phyloP scores from a whole-genome alignment of 192 early-diverging fungal genomes.

The Coemansia sp. region DNA sequence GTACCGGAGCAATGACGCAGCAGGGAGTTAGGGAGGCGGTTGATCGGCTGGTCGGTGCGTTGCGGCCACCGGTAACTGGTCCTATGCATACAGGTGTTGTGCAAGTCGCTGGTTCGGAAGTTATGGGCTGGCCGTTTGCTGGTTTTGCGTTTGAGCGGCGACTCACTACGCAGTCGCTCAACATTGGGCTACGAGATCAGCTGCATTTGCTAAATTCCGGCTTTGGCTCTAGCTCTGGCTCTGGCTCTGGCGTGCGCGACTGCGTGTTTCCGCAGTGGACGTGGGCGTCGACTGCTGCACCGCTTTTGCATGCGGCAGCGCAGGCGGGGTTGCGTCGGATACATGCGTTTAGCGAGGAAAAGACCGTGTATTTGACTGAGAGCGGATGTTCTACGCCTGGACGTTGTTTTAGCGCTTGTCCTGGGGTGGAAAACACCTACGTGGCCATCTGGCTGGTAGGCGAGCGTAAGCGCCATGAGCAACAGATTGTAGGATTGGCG shows the following conservation, averaged over 20 bases:
- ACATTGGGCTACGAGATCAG: background rate
- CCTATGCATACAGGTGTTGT: background rate
- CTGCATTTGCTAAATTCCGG: background rate
- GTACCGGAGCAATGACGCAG: background rate
- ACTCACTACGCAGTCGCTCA: no score
- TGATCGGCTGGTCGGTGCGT: constrained; percentile 16
- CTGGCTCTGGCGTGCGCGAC: background rate
- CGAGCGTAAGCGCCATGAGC: constrained; percentile 6
- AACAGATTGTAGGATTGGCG: background rate
- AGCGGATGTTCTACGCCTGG: background rate
- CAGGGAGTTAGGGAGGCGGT: background rate
- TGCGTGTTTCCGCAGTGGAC: constrained; percentile 30
- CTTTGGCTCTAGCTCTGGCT: no score
- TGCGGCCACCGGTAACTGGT: constrained; percentile 18
- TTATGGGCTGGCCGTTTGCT: constrained; percentile 17
- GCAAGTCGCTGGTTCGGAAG: background rate
- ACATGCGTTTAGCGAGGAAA: constrained; percentile 9
- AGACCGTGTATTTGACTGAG: constrained; percentile 4
- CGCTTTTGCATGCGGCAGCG: constrained; percentile 26
- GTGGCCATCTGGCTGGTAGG: constrained; percentile 25
- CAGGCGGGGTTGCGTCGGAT: constrained; percentile 23
- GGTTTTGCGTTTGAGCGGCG: constrained; percentile 39
- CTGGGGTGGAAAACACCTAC: constrained; percentile 45
- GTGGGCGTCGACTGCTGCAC: constrained; percentile 32
- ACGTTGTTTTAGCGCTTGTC: constrained; percentile 24